Evolutionary conservation across 345 rosid species (phyloP).

Genomic region (Hibiscus tridactylites): DNA sequence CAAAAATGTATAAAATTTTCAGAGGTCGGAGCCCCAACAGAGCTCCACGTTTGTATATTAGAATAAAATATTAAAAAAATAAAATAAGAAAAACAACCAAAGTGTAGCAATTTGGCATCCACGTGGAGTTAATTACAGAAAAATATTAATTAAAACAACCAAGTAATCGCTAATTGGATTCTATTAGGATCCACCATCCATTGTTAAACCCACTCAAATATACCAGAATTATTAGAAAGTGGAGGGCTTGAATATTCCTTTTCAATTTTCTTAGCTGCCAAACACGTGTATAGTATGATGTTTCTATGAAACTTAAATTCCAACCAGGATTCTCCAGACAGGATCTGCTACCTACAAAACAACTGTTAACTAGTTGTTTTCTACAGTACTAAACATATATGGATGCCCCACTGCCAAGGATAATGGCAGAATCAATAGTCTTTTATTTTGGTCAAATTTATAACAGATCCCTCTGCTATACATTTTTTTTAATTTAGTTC

Average conservation of each 20-base stretch:
- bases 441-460: background rate
- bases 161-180: background rate
- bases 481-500: too few relatives aligned
- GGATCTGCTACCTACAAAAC: background rate
- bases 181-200: background rate
- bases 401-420: background rate
- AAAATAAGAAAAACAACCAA: background rate
- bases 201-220: background rate
- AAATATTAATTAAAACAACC: background rate
- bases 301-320: background rate
- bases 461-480: too few relatives aligned
- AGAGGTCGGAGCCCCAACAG: too few relatives aligned
- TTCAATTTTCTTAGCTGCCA: background rate
- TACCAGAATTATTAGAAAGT: background rate
- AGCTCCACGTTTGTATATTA: background rate
- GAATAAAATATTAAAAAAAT: too few relatives aligned
- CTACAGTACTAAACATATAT: conserved; percentile 9
- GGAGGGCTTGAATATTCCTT: background rate
- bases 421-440: background rate
- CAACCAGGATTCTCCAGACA: background rate
- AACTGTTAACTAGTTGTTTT: conserved; percentile 15
- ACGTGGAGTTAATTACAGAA: background rate
- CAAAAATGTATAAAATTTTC: too few relatives aligned
- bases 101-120: conserved; percentile 3
- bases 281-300: background rate